Evolutionary conservation across 352 stramenopile species (phyloP), one percentile per base, ranked within the genome.

Genomic region (Pythium sukuiense): DNA sequence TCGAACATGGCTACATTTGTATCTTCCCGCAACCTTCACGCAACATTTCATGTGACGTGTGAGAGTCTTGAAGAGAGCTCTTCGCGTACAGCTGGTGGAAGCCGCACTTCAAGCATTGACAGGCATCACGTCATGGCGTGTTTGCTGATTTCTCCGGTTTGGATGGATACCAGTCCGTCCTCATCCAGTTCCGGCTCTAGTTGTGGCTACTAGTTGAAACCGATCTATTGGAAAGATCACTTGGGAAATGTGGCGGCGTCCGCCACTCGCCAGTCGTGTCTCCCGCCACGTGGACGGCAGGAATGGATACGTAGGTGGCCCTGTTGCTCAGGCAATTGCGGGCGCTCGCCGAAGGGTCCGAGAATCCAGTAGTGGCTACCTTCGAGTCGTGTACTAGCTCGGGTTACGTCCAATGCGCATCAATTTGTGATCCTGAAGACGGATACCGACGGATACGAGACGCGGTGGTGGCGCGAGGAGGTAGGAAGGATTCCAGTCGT

Each of bases 271-370:
- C 59, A 59, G 50, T 64, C 59, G 59, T 37, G 26, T 50, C n/a
- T 24, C n/a, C 48, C 13, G 20, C 62, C 62, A 49, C 55, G 30
- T 69, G 62, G 33, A 2, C 20, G 5, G 18, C 6, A 35, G 24
- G 62, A 69, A 69, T 59, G 55, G 62, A 52, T 69, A 50, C 32
- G 7, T 16, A 63, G 55, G 62, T 69, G 49, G 20, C 16, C 9
- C 32, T 69, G 54, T 46, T 52, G 33, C 24, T 57, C 29, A 29
- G 32, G 37, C 52, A 54, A 14, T 26, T n/a, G n/a, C 58, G 26
- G 41, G 30, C n/a, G 32, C 27, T 68, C 49, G 46, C 33, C 11
- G 55, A 63, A 63, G 29, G 30, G 5, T 49, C 62, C 33, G 46
- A 41, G 55, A 63, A 69, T 69, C 62, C 55, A 69, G 62, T 56